Conservation (phyloP, 2,329 filamentous ascomycete genomes). For the Talaromyces amestolkiae region DNA sequence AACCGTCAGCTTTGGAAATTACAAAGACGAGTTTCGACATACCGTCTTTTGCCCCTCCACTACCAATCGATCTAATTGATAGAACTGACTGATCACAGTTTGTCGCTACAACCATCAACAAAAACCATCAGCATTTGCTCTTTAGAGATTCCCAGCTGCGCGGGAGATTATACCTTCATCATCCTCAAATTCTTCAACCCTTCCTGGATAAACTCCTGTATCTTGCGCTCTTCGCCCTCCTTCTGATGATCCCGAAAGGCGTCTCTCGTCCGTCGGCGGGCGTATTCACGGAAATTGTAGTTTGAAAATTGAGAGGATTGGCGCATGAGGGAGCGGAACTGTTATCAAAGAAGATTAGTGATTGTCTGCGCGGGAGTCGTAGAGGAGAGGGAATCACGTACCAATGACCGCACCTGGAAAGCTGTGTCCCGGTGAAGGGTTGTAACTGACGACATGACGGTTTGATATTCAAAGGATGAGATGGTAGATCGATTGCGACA, state of each 20-base stretch:
- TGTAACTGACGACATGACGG: constrained; percentile 43
- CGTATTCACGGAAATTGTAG: constrained; percentile 98
- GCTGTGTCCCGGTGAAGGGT: constrained; percentile 42
- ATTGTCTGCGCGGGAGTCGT: neutral
- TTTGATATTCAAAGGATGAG: neutral
- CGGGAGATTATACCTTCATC: constrained; percentile 67
- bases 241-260: constrained; percentile 78
- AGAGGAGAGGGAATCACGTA: constrained; percentile 26
- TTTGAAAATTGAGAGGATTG: constrained; percentile 82
- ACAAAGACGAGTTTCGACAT: constrained; percentile 34
- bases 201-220: constrained; percentile 87
- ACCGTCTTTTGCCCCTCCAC: constrained; percentile 83
- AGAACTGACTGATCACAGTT: constrained; percentile 93
- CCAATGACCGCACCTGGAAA: constrained; percentile 49
- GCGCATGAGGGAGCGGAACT: constrained; percentile 92
- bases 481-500: neutral
- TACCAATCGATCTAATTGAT: constrained; percentile 84
- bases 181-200: constrained; percentile 82
- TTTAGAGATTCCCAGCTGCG: too few species aligned
- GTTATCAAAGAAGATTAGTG: constrained; percentile 1
- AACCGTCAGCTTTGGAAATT: constrained; percentile 3
- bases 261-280: constrained; percentile 83
- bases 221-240: constrained; percentile 68
- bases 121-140: neutral
- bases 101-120: constrained; percentile 65